Evolutionary conservation across 495 filamentous ascomycete species (phyloP).

Genomic region (Thozetella sp.): DNA sequence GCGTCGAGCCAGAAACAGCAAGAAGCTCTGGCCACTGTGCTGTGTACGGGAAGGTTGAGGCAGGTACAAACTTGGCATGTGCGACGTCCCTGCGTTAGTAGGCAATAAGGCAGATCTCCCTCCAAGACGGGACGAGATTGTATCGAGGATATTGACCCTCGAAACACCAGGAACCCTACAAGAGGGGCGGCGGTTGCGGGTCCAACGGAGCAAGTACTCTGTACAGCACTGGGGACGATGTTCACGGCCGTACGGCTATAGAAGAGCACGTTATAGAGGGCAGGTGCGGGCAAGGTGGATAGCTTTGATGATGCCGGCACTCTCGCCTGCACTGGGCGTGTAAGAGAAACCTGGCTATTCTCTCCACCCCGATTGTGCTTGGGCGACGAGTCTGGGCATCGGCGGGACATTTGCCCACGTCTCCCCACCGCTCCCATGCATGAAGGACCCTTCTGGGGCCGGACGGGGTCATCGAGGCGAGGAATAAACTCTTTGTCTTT

Average conservation of each 20-base stretch:
- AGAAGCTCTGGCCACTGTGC: too few species aligned
- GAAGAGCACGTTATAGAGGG: too few species aligned
- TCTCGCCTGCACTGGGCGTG: too few species aligned
- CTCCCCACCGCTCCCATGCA: not conserved
- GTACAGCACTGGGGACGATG: too few species aligned
- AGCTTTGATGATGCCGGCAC: too few species aligned
- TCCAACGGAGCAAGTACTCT: too few species aligned
- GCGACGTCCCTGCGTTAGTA: not conserved
- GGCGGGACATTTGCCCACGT: not conserved
- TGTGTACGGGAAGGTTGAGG: not conserved
- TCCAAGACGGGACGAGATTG: not conserved
- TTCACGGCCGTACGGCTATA: too few species aligned
- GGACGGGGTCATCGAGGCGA: not conserved
- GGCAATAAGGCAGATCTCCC: constrained; percentile 1
- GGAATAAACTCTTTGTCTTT: not conserved
- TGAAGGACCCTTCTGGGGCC: not conserved
- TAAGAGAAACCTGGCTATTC: too few species aligned
- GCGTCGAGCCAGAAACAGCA: too few species aligned
- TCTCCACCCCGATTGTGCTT: too few species aligned
- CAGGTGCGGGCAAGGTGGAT: too few species aligned
- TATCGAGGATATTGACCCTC: not conserved
- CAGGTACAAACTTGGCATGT: not conserved
- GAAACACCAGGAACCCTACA: not conserved
- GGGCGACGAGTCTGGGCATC: not conserved
- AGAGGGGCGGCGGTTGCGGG: too few species aligned